Evolutionary conservation across 768 basidiomycete species (phyloP).

Genomic region (Pleurotus tuoliensis): DNA sequence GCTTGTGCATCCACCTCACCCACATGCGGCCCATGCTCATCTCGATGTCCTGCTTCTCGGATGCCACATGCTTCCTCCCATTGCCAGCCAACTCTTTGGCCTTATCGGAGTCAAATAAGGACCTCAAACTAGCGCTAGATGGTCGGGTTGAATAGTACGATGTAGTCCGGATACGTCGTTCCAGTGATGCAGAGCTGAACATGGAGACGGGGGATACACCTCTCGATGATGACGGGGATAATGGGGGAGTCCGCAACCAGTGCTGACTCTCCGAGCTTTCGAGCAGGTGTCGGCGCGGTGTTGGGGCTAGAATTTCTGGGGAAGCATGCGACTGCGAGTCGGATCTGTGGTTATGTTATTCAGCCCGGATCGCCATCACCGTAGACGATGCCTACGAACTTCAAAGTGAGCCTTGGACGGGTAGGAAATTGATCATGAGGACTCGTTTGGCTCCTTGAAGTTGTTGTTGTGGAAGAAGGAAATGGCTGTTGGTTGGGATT

Average conservation of each 20-base stretch:
- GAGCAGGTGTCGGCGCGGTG: constrained; percentile 63
- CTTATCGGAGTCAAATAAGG: constrained; percentile 34
- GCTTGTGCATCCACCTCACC: constrained; percentile 79
- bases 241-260: constrained; percentile 51
- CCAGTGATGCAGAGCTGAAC: constrained; percentile 19
- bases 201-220: constrained; percentile 40
- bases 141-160: constrained; percentile 4
- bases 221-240: constrained; percentile 46
- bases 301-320: constrained; percentile 52
- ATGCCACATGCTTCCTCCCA: constrained; percentile 14
- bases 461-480: not conserved
- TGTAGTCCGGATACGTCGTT: constrained; percentile 3
- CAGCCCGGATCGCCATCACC: too few relatives aligned
- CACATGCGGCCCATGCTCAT: constrained; percentile 52
- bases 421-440: not conserved
- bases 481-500: not conserved
- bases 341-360: too few relatives aligned
- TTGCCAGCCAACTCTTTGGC: not conserved
- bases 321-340: not conserved
- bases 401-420: too few relatives aligned
- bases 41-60: constrained; percentile 21
- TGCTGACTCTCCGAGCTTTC: constrained; percentile 56
- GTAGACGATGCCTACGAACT: too few relatives aligned
- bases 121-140: constrained; percentile 17
- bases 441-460: not conserved